Conservation (phyloP, 305 asterid species). For the Fraxinus xanthoxyloides region DNA sequence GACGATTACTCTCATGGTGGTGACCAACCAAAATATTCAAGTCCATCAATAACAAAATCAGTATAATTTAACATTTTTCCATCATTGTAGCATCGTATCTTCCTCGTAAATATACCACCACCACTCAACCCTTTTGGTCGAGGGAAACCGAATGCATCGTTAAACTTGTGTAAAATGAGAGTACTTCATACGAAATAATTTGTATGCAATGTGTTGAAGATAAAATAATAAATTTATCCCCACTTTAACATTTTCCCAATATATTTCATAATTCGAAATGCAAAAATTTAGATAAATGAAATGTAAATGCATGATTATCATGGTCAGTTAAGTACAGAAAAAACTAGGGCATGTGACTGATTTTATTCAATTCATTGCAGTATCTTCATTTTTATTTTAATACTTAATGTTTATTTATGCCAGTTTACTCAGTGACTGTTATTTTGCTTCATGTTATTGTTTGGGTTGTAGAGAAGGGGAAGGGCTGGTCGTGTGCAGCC, state of each 20-base stretch:
- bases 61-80: not conserved
- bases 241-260: not conserved
- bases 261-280: not conserved
- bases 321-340: not conserved
- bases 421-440: conserved; percentile 16
- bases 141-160: not conserved
- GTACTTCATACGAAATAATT: not conserved
- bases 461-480: conserved; percentile 84
- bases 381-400: conserved; percentile 1
- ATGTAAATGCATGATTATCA: not conserved
- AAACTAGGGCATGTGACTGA: conserved; percentile 5
- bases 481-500: conserved; percentile 99
- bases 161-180: not conserved
- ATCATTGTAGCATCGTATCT: not conserved
- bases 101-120: not conserved
- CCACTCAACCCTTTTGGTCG: not conserved
- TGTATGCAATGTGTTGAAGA: not conserved
- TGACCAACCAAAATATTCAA: not conserved
- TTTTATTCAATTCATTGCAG: not conserved
- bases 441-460: conserved; percentile 21
- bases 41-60: not conserved
- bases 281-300: not conserved
- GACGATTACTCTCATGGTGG: not conserved
- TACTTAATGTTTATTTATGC: not conserved
- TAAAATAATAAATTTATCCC: not conserved